phyloP scores from a whole-genome alignment of 2,329 filamentous ascomycete genomes.

The Fusarium protoensiforme region DNA sequence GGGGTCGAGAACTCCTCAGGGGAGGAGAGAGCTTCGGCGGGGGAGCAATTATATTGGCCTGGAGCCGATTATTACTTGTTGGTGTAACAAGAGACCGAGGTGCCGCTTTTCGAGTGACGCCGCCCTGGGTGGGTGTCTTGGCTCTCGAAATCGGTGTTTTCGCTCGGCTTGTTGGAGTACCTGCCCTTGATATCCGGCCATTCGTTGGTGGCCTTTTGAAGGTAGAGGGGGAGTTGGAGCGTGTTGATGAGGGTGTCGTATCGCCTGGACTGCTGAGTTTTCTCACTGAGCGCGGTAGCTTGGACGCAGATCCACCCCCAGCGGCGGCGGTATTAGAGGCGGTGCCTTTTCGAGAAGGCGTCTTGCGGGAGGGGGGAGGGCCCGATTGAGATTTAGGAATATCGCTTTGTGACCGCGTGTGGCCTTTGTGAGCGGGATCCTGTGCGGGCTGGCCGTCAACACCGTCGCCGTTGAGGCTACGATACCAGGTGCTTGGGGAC shows the following conservation, averaged over 20 bases:
- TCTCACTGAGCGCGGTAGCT: constrained; percentile 58
- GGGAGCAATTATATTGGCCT: constrained; percentile 79
- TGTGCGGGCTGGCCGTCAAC: constrained; percentile 32
- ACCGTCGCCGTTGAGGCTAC: constrained; percentile 46
- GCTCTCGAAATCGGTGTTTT: constrained; percentile 55
- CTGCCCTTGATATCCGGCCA: constrained; percentile 53
- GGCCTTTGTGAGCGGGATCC: constrained; percentile 46
- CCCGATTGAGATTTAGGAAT: constrained; percentile 54
- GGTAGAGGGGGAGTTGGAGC: constrained; percentile 66
- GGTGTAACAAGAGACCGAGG: constrained; percentile 57
- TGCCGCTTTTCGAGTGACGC: constrained; percentile 51
- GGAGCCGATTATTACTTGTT: constrained; percentile 69
- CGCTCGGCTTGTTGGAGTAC: constrained; percentile 50
- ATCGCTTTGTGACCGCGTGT: constrained; percentile 70
- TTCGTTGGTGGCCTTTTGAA: constrained; percentile 56
- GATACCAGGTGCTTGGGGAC: constrained; percentile 76
- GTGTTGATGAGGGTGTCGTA: constrained; percentile 63
- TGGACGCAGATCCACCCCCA: constrained; percentile 50
- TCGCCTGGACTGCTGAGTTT: constrained; percentile 57
- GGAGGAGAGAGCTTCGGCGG: constrained; percentile 80
- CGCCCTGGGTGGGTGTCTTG: constrained; percentile 56
- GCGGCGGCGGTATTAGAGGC: constrained; percentile 37
- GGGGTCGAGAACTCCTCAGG: constrained; percentile 83
- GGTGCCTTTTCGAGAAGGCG: constrained; percentile 40
- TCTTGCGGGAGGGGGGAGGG: constrained; percentile 47